Percentiles rank a stretch among this genome's conserved stretches.
These are phyloP conservation scores for Flagelloscypha sp. DNA, from an alignment of 768 basidiomycete genomes.

Conservation along the genomic window DNA sequence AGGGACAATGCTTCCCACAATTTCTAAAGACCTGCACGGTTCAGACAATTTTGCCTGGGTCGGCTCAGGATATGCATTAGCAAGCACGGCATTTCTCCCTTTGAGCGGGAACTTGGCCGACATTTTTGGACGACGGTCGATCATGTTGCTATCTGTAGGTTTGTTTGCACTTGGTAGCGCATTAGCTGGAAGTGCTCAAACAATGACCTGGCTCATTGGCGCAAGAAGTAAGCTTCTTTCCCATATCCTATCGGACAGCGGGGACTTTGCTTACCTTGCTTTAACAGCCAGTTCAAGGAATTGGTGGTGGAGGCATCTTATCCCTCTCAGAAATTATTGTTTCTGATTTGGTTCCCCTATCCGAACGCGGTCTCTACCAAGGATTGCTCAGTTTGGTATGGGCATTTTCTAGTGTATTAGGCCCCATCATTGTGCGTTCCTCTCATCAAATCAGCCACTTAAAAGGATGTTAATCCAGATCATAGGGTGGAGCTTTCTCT, in stretches of 20 bases:
- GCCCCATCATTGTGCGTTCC: too few relatives aligned
- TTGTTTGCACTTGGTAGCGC: constrained; percentile 23
- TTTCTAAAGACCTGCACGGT: constrained; percentile 18
- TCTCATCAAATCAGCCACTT: too few relatives aligned
- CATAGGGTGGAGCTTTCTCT: constrained; percentile 22
- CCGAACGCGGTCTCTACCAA: constrained; percentile 24
- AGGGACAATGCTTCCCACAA: constrained; percentile 15
- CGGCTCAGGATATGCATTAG: constrained; percentile 27
- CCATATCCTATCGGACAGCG: too few relatives aligned
- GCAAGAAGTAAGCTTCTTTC: constrained; percentile 14
- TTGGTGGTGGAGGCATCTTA: constrained; percentile 22
- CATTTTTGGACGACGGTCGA: constrained; percentile 18
- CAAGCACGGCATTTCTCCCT: constrained; percentile 29
- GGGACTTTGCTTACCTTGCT: neutral
- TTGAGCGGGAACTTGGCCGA: constrained; percentile 24
- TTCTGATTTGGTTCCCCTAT: constrained; percentile 29
- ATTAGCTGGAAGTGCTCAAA: constrained; percentile 21
- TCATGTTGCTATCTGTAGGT: constrained; percentile 11
- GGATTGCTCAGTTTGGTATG: constrained; percentile 19
- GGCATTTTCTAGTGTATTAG: constrained; percentile 8
- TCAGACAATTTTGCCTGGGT: constrained; percentile 31
- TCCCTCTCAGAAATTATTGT: constrained; percentile 23
- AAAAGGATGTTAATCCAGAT: too few relatives aligned
- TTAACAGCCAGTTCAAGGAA: constrained; percentile 21
- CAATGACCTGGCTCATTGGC: constrained; percentile 22